A percentile compares a stretch with the other conserved stretches of the same genome.
Conservation (phyloP, 2,329 filamentous ascomycete species). For the Apiospora kogelbergensis region DNA sequence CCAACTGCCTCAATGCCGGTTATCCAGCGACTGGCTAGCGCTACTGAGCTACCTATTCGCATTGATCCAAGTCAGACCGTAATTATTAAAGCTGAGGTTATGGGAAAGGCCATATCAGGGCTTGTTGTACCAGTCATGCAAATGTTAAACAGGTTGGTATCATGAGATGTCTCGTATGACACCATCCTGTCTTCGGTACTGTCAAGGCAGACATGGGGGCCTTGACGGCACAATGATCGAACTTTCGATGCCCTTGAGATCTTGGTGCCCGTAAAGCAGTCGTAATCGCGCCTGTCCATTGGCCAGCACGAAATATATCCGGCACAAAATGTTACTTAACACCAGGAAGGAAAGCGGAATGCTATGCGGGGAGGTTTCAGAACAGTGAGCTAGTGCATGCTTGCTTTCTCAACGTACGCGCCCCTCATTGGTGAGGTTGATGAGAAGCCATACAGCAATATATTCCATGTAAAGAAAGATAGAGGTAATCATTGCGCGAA, state of each 20-base stretch:
- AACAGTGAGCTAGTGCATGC: background rate
- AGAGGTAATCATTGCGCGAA: background rate
- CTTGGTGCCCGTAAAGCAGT: background rate
- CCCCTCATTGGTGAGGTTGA: background rate
- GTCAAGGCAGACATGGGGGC: background rate
- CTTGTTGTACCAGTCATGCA: background rate
- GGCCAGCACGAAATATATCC: background rate
- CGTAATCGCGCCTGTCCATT: slow-evolving; percentile 4
- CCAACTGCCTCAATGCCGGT: background rate
- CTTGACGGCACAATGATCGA: background rate
- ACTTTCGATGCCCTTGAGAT: background rate
- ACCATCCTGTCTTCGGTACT: background rate
- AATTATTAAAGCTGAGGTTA: background rate
- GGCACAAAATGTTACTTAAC: background rate
- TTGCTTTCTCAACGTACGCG: slow-evolving; percentile 5
- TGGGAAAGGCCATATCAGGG: background rate
- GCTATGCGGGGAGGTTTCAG: slow-evolving; percentile 8
- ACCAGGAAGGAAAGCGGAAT: background rate
- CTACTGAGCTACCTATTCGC: background rate
- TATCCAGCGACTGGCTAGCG: background rate
- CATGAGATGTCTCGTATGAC: background rate
- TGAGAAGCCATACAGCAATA: background rate
- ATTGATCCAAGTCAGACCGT: background rate
- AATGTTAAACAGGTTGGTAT: background rate
- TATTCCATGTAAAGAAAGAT: background rate